Conservation (phyloP, 1,284 basidiomycete species). For the Phylloporus gajari region DNA sequence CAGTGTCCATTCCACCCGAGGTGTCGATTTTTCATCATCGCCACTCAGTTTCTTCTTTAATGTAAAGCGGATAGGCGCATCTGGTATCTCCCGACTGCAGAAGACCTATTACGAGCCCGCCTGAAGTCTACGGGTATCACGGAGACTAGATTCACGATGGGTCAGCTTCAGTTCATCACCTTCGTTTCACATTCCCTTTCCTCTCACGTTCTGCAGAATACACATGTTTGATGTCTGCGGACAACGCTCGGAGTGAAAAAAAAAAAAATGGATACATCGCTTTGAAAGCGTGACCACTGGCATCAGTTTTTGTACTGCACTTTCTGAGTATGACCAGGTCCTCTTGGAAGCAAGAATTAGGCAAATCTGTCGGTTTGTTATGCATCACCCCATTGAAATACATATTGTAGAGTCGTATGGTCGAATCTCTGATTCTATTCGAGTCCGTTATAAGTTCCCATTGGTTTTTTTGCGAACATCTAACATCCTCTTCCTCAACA, state of each 20-base stretch:
- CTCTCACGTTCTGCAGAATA: conserved; percentile 65
- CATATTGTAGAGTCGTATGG: conserved; percentile 86
- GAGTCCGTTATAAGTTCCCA: conserved; percentile 97
- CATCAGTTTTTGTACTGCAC: conserved; percentile 94
- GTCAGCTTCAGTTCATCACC: conserved; percentile 74
- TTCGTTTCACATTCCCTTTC: conserved; percentile 58
- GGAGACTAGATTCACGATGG: conserved; percentile 86
- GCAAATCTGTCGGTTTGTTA: conserved; percentile 55
- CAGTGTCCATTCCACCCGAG: conserved; percentile 46
- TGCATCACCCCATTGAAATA: conserved; percentile 9
- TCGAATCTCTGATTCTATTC: conserved; percentile 91
- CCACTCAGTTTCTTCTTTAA: conserved; percentile 85
- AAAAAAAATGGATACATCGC: conserved; percentile 95
- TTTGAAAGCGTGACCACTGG: conserved; percentile 96
- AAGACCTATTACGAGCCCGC: conserved; percentile 89
- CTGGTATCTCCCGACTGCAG: conserved; percentile 89
- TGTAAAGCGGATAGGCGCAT: conserved; percentile 81
- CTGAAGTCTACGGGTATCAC: conserved; percentile 94
- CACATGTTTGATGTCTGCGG: conserved; percentile 96
- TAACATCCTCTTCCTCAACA: conserved; percentile 94
- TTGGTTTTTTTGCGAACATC: conserved; percentile 96
- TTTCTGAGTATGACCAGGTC: conserved; percentile 95
- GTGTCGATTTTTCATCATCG: conserved; percentile 11
- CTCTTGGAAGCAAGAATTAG: conserved; percentile 81
- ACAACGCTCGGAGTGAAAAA: conserved; percentile 83